A percentile compares a stretch with the other conserved stretches of the same genome.
phyloP scores from a whole-genome alignment of 768 basidiomycete genomes.

The Mycena kentingensis region DNA sequence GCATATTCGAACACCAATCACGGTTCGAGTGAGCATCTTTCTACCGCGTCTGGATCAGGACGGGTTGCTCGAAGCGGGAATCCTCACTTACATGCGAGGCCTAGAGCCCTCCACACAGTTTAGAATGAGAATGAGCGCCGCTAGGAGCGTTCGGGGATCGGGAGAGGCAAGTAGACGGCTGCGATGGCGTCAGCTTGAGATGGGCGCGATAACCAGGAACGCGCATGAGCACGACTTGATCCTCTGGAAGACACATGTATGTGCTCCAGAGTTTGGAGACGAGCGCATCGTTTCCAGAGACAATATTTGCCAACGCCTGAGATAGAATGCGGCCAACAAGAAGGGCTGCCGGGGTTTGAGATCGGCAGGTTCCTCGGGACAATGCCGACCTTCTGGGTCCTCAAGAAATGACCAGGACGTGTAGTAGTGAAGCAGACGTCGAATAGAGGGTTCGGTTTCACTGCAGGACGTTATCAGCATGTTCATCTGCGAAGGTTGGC shows the following conservation, averaged over 20 bases:
- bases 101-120: constrained; percentile 68
- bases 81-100: constrained; percentile 52
- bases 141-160: constrained; percentile 51
- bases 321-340: constrained; percentile 64
- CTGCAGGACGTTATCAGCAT: constrained; percentile 38
- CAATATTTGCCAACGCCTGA: constrained; percentile 82
- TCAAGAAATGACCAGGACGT: constrained; percentile 76
- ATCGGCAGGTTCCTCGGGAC: not conserved
- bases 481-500: constrained; percentile 4
- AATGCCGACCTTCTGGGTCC: constrained; percentile 47
- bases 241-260: constrained; percentile 69
- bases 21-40: constrained; percentile 51
- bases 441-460: constrained; percentile 69
- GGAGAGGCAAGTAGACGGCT: no score
- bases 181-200: constrained; percentile 20
- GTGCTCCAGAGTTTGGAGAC: constrained; percentile 61
- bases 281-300: constrained; percentile 69
- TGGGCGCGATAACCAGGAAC: constrained; percentile 25
- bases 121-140: constrained; percentile 67
- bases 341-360: constrained; percentile 48
- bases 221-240: constrained; percentile 76
- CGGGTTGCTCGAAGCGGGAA: not conserved
- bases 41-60: constrained; percentile 36
- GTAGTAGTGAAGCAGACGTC: constrained; percentile 67
- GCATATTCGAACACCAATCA: constrained; percentile 65